Conservation (phyloP, 2,329 filamentous ascomycete species). For the Kalmusia sp. region DNA sequence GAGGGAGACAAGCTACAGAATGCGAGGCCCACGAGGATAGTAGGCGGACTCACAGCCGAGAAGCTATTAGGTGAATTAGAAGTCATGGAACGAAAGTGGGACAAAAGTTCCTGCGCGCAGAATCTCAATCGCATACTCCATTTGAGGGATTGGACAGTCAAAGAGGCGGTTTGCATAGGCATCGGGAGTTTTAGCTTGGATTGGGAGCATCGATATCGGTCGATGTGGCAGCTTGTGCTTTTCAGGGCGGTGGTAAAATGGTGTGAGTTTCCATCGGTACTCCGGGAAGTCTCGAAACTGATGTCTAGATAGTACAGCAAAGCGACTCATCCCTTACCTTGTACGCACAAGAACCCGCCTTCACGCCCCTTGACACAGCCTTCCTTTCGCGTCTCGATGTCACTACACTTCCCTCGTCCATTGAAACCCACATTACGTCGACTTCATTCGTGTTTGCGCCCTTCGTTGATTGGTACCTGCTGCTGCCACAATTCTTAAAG, state of each 20-base stretch:
- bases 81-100: constrained; percentile 32
- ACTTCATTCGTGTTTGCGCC: constrained; percentile 42
- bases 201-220: constrained; percentile 41
- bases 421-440: constrained; percentile 28
- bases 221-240: constrained; percentile 47
- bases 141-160: constrained; percentile 20
- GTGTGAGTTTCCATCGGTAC: constrained; percentile 12
- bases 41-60: constrained; percentile 32
- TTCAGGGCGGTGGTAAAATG: constrained; percentile 34
- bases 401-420: constrained; percentile 14
- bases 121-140: constrained; percentile 23
- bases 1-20: constrained; percentile 7
- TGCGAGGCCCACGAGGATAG: constrained; percentile 22
- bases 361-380: constrained; percentile 37
- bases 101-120: constrained; percentile 27
- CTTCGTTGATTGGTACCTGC: constrained; percentile 46
- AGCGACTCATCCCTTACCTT: constrained; percentile 15
- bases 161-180: constrained; percentile 42
- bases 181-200: constrained; percentile 46
- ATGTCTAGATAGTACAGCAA: constrained; percentile 10
- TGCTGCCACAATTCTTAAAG: constrained; percentile 39
- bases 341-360: constrained; percentile 46
- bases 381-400: constrained; percentile 36
- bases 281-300: background rate
- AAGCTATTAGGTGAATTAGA: constrained; percentile 31